A percentile compares a stretch with the other conserved stretches of the same genome.
phyloP scores from a whole-genome alignment of 176 grass and related monocot genomes.

The Musa beccarii region DNA sequence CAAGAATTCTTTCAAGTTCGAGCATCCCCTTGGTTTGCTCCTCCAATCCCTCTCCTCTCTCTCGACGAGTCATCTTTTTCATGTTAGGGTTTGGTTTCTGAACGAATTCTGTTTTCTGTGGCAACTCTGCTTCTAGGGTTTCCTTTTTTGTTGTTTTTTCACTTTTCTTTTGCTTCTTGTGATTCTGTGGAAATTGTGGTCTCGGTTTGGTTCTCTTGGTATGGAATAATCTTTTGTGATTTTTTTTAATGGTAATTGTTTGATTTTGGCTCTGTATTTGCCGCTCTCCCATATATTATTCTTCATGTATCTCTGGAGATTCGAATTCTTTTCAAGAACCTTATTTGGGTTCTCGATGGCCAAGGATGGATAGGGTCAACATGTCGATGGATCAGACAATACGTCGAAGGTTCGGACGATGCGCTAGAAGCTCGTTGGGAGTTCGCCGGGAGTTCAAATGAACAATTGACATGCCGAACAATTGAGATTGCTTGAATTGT shows the following conservation, averaged over 20 bases:
- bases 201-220: no score
- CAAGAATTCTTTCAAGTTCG: conserved; percentile 17
- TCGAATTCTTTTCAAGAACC: not conserved
- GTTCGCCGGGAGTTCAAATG: no score
- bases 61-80: not conserved
- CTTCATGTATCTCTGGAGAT: not conserved
- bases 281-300: not conserved
- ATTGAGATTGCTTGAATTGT: no score
- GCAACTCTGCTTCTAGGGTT: not conserved
- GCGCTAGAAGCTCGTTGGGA: no score
- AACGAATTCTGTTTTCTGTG: not conserved
- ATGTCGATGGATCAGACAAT: no score
- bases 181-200: no score
- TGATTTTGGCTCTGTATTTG: not conserved
- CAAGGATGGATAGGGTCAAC: not conserved
- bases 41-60: not conserved
- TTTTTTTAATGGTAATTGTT: not conserved
- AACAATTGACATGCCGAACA: no score
- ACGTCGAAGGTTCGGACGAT: no score
- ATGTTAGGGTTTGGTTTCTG: not conserved
- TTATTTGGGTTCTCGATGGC: not conserved
- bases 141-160: not conserved
- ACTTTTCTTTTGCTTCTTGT: no score
- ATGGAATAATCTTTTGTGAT: no score
- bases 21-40: conserved; percentile 17